Conservation (phyloP, 1,284 basidiomycete species). For the Xerocomus amazonicus region DNA sequence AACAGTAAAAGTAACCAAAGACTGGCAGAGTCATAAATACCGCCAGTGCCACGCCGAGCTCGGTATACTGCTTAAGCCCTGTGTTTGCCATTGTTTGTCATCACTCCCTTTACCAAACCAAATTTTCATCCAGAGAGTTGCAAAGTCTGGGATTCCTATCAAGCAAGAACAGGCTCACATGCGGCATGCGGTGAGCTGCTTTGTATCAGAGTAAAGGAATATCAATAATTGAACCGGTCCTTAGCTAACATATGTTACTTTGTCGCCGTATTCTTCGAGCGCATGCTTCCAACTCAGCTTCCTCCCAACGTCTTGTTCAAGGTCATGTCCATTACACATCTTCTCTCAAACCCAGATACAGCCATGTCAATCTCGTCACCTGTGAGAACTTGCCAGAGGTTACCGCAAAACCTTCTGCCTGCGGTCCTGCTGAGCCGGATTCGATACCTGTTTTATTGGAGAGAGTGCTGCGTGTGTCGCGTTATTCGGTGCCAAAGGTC, state of each 20-base stretch:
- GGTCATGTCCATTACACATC: conserved; percentile 25
- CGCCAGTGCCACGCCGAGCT: no score
- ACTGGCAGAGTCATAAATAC: no score
- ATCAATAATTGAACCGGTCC: not conserved
- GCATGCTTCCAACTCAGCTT: conserved; percentile 31
- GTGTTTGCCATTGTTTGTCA: conserved; percentile 21
- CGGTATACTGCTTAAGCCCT: no score
- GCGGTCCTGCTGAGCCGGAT: conserved; percentile 2
- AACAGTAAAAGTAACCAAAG: no score
- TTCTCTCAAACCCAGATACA: conserved; percentile 21
- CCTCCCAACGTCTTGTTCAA: conserved; percentile 22
- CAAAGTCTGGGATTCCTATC: conserved; percentile 26
- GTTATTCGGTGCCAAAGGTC: conserved; percentile 25
- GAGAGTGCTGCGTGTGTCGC: conserved; percentile 29
- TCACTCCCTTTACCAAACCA: conserved; percentile 12
- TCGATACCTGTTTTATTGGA: conserved; percentile 21
- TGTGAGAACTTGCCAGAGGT: conserved; percentile 14
- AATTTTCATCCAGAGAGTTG: conserved; percentile 26
- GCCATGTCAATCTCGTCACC: conserved; percentile 19
- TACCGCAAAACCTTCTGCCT: not conserved
- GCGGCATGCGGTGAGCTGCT: conserved; percentile 51
- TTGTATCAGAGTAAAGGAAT: not conserved
- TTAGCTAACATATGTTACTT: conserved; percentile 59
- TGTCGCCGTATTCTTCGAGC: conserved; percentile 47
- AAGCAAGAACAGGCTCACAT: conserved; percentile 26